Conservation (phyloP, 2,329 filamentous ascomycete genomes). For the Fusarium torreyae region DNA sequence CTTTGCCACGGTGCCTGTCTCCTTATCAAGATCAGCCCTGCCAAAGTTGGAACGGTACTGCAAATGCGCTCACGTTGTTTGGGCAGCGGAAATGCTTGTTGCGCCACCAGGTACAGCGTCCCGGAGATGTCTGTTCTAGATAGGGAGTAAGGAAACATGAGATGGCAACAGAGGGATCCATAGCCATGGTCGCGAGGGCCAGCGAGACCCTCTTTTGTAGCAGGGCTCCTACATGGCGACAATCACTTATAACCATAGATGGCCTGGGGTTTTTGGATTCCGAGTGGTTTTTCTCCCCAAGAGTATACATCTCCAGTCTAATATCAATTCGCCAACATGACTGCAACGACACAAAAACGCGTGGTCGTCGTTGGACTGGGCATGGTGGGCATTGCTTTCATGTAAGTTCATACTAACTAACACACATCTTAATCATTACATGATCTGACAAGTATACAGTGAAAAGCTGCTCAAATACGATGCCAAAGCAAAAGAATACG, state of each 20-base stretch:
- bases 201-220: conserved; percentile 29
- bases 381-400: conserved; percentile 92
- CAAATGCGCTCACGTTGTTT: conserved; percentile 30
- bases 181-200: conserved; percentile 22
- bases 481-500: conserved; percentile 80
- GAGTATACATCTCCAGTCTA: background rate
- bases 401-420: conserved; percentile 70
- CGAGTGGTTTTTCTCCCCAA: background rate
- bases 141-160: conserved; percentile 37
- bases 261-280: conserved; percentile 1
- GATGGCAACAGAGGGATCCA: conserved; percentile 14
- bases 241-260: conserved; percentile 39
- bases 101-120: conserved; percentile 16
- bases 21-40: conserved; percentile 47
- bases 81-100: conserved; percentile 45
- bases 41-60: conserved; percentile 14
- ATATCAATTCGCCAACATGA: conserved; percentile 31
- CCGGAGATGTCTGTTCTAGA: conserved; percentile 48
- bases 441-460: conserved; percentile 60
- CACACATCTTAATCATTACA: background rate
- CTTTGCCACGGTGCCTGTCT: conserved; percentile 12
- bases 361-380: conserved; percentile 89
- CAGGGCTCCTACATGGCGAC: conserved; percentile 16
- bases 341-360: conserved; percentile 64
- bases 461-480: conserved; percentile 93